phyloP scores from a whole-genome alignment of 768 basidiomycete species.

The Russula virescens region DNA sequence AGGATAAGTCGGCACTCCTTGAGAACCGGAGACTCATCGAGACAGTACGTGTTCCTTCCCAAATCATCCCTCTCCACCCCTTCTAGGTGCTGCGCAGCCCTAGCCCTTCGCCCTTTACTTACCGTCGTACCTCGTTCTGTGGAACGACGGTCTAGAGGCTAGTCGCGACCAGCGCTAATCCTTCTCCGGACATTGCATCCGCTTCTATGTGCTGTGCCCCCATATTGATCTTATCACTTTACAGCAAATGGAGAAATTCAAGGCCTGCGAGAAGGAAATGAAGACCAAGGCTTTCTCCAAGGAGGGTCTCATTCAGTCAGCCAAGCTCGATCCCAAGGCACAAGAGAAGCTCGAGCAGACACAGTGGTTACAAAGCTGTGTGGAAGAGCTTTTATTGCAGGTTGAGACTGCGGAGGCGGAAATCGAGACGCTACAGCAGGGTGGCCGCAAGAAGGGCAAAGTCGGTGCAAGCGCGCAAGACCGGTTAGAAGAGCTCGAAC shows the following conservation, averaged over 20 bases:
- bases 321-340: constrained; percentile 93
- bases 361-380: constrained; percentile 79
- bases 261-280: constrained; percentile 99
- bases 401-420: constrained; percentile 94
- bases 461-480: constrained; percentile 57
- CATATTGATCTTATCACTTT: constrained; percentile 26
- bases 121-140: not conserved
- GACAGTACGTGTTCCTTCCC: constrained; percentile 57
- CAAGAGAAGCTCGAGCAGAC: constrained; percentile 92
- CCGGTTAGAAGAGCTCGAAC: constrained; percentile 78
- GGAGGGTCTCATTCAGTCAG: constrained; percentile 90
- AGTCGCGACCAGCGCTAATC: not conserved
- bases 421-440: constrained; percentile 71
- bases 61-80: not conserved
- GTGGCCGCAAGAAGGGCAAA: constrained; percentile 82
- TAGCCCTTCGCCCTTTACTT: not conserved
- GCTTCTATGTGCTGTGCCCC: not conserved
- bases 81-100: not conserved
- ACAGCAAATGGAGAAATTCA: constrained; percentile 99
- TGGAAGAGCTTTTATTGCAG: constrained; percentile 90
- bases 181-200: not conserved
- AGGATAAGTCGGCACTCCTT: constrained; percentile 89
- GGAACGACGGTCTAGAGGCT: not conserved
- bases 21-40: constrained; percentile 96
- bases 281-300: constrained; percentile 99